Conservation (phyloP, 768 basidiomycete genomes). For the Clitopilus hobsonii region DNA sequence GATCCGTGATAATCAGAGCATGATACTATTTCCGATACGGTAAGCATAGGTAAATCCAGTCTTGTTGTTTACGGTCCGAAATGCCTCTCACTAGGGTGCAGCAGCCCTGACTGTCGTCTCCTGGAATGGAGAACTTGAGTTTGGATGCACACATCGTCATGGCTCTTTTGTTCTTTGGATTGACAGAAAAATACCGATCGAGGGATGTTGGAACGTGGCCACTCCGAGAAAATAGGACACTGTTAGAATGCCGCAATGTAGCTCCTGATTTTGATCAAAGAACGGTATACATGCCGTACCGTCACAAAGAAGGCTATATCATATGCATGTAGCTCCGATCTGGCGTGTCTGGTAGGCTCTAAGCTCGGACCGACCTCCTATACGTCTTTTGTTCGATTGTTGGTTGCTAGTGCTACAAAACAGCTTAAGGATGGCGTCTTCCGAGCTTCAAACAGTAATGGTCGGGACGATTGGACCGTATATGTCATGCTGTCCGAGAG, state of each 20-base stretch:
- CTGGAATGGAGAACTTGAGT: neutral
- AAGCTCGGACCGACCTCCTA: neutral
- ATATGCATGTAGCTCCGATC: neutral
- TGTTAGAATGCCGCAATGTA: too few species aligned
- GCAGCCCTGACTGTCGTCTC: neutral
- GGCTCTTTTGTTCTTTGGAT: neutral
- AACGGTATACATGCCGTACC: neutral
- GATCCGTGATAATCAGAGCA: neutral
- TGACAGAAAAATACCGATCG: too few species aligned
- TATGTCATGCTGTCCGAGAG: neutral
- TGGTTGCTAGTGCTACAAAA: neutral
- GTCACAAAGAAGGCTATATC: neutral
- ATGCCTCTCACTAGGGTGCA: neutral
- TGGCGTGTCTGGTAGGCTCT: neutral
- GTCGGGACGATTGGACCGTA: neutral
- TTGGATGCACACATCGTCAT: neutral
- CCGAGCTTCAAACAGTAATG: neutral
- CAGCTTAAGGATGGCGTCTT: neutral
- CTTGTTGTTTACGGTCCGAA: neutral
- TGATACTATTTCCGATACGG: neutral
- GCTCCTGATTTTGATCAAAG: neutral
- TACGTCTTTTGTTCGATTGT: neutral
- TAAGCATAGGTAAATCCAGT: neutral
- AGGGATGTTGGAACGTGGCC: neutral
- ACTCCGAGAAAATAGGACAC: too few species aligned